Conservation (phyloP, 345 rosid species). For the Rhodomyrtus tomentosa region DNA sequence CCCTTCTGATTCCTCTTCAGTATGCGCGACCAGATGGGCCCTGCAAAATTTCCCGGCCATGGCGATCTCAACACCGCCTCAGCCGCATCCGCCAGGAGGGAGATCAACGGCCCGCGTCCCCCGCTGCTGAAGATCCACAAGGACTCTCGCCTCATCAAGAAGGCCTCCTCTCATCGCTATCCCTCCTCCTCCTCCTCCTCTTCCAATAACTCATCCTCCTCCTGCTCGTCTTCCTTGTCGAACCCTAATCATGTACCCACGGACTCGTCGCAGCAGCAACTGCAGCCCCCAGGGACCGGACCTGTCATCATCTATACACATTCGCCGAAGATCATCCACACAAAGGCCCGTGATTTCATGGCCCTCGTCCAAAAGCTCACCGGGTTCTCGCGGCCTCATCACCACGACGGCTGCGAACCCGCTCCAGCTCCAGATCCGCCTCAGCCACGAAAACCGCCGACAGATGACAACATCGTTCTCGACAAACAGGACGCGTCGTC, state of each 20-base stretch:
- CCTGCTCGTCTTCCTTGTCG: not conserved
- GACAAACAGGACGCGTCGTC: constrained; percentile 1
- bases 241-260: not conserved
- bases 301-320: constrained; percentile 59
- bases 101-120: constrained; percentile 21
- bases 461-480: not conserved
- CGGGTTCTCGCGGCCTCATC: constrained; percentile 20
- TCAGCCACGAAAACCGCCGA: not conserved
- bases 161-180: constrained; percentile 1
- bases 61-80: not conserved
- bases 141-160: constrained; percentile 35
- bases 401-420: not conserved
- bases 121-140: constrained; percentile 26
- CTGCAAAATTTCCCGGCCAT: not conserved
- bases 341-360: constrained; percentile 72
- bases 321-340: constrained; percentile 72
- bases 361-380: constrained; percentile 73
- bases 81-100: not conserved
- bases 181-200: not conserved
- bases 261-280: constrained; percentile 7
- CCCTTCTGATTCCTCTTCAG: not conserved
- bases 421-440: not conserved
- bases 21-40: not conserved
- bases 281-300: not conserved
- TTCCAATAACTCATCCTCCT: not conserved